Percentiles rank a stretch among this genome's conserved stretches.
phyloP scores from a whole-genome alignment of 768 basidiomycete species.

The Collybiopsis confluens region DNA sequence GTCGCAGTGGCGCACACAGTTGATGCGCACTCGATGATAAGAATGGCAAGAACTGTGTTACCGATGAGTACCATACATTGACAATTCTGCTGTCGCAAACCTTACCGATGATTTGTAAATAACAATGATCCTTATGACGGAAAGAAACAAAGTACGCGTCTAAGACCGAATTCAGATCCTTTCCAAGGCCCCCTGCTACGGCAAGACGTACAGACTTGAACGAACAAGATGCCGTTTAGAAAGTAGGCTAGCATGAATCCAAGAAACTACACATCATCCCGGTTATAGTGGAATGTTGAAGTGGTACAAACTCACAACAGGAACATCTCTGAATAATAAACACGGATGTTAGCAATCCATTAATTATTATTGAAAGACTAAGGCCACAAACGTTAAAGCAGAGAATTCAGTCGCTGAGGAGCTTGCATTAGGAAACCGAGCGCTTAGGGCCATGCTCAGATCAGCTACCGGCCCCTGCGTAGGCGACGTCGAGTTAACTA shows the following conservation, averaged over 20 bases:
- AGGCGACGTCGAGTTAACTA: no score
- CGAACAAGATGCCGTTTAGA: slow-evolving; percentile 4
- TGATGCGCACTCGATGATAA: slow-evolving; percentile 14
- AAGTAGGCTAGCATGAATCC: slow-evolving; percentile 1
- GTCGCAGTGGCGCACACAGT: slow-evolving; percentile 17
- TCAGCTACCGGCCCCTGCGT: no score
- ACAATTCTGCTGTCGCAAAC: neutral
- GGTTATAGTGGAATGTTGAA: neutral
- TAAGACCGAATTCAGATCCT: neutral
- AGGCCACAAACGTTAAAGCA: slow-evolving; percentile 1
- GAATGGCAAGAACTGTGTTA: slow-evolving; percentile 10
- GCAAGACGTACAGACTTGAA: slow-evolving; percentile 7
- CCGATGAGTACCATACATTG: no score
- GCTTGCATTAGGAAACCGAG: no score
- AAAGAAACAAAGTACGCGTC: slow-evolving; percentile 8
- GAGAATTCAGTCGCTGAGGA: neutral
- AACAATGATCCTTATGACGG: neutral
- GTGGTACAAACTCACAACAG: neutral
- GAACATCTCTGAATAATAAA: neutral
- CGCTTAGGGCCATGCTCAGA: no score
- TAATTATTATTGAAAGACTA: neutral
- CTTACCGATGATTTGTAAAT: neutral
- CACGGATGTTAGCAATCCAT: neutral
- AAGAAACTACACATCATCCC: neutral
- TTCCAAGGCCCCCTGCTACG: neutral